Conservation (phyloP, 306 rosid genomes). For the Albizia julibrissin region DNA sequence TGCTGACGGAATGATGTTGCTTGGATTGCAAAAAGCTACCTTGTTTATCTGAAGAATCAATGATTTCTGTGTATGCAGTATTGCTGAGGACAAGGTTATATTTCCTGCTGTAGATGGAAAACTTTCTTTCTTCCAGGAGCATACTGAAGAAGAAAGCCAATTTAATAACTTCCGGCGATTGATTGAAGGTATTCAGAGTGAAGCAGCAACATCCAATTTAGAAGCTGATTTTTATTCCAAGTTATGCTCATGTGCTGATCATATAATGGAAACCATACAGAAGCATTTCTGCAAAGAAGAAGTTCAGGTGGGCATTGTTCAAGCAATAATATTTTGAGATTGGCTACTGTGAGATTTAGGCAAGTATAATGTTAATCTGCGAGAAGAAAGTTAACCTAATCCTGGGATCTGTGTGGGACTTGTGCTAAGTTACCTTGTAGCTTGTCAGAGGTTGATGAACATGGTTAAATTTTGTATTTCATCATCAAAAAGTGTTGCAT, state of each 20-base stretch:
- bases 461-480: constrained; percentile 13
- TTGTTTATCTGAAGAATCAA: constrained; percentile 32
- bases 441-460: constrained; percentile 35
- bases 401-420: constrained; percentile 24
- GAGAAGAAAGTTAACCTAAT: constrained; percentile 12
- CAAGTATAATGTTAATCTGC: constrained; percentile 23
- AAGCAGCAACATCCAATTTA: constrained; percentile 74
- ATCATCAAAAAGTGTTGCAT: constrained; percentile 13
- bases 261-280: constrained; percentile 88
- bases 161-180: constrained; percentile 84
- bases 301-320: constrained; percentile 68
- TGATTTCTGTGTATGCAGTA: constrained; percentile 62
- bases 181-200: constrained; percentile 87
- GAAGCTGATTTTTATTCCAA: constrained; percentile 82
- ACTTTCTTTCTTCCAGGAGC: constrained; percentile 85
- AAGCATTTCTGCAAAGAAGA: constrained; percentile 91
- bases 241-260: constrained; percentile 94
- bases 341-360: constrained; percentile 18
- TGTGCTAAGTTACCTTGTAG: background rate
- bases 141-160: constrained; percentile 92
- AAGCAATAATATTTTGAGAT: constrained; percentile 31
- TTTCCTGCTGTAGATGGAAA: constrained; percentile 97
- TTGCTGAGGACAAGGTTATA: constrained; percentile 97
- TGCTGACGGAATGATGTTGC: constrained; percentile 5
- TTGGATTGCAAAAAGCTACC: constrained; percentile 8